A percentile compares a stretch with the other conserved stretches of the same genome.
phyloP scores from a whole-genome alignment of 2,329 filamentous ascomycete species.

The Trichoderma hamatum region DNA sequence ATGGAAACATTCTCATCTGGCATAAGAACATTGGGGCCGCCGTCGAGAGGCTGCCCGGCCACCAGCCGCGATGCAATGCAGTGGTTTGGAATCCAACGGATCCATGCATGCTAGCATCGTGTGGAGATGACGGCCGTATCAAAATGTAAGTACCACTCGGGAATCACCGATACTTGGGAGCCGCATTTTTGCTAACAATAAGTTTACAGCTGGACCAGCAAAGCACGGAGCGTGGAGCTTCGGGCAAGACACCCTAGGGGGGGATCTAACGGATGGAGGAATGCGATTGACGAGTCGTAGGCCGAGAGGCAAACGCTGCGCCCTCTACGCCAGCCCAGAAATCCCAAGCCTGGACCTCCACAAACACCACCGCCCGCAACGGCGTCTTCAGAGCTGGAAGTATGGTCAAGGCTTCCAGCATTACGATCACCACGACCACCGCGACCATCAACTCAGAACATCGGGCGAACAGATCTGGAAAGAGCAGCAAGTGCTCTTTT shows the following conservation, averaged over 20 bases:
- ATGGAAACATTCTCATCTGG: constrained; percentile 81
- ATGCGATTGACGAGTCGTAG: constrained; percentile 27
- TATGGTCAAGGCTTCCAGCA: neutral
- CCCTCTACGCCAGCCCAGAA: neutral
- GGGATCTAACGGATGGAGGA: constrained; percentile 31
- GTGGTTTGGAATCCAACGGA: constrained; percentile 87
- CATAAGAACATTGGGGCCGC: constrained; percentile 78
- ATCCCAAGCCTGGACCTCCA: neutral
- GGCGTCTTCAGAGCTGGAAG: neutral
- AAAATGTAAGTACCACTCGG: constrained; percentile 69
- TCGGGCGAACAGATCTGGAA: neutral
- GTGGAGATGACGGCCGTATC: constrained; percentile 83
- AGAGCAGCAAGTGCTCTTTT: neutral
- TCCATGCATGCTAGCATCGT: constrained; percentile 83
- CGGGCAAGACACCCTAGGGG: constrained; percentile 26
- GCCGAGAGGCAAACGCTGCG: neutral
- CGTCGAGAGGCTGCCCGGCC: constrained; percentile 76
- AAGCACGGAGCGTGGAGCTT: constrained; percentile 31
- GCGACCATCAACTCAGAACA: neutral
- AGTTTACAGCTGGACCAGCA: constrained; percentile 35
- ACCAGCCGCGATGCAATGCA: constrained; percentile 78
- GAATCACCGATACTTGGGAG: neutral
- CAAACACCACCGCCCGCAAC: neutral
- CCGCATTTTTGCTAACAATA: constrained; percentile 2
- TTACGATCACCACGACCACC: neutral